phyloP scores from a whole-genome alignment of 2,329 filamentous ascomycete species.

The Paecilomyces niveus region DNA sequence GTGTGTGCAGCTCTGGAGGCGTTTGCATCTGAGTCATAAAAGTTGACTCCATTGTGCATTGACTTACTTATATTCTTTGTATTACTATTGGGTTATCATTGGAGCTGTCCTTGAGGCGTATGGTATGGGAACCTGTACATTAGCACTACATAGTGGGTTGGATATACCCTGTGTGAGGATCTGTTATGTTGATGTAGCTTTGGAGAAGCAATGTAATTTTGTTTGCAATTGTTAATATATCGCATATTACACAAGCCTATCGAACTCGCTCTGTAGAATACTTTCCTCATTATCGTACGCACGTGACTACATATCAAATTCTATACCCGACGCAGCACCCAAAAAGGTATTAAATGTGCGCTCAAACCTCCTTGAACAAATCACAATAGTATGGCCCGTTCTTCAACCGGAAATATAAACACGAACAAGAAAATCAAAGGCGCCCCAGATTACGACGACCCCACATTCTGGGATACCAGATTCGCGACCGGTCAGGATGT shows the following conservation, averaged over 20 bases:
- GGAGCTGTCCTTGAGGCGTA: not conserved
- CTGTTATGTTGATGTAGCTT: not conserved
- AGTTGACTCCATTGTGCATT: not conserved
- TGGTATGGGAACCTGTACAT: not conserved
- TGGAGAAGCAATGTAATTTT: not conserved
- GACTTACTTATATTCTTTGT: not conserved
- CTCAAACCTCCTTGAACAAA: no score
- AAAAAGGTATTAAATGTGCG: no score
- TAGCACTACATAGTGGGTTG: not conserved
- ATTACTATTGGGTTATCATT: not conserved
- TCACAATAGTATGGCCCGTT: not conserved
- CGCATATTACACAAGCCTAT: not conserved
- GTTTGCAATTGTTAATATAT: not conserved
- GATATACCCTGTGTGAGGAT: not conserved
- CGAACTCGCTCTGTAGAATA: not conserved
- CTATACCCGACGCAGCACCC: not conserved
- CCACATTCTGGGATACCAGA: conserved; percentile 25
- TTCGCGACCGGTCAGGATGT: conserved; percentile 30
- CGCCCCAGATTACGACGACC: conserved; percentile 27
- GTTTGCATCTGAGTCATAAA: conserved; percentile 11
- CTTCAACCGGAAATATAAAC: not conserved
- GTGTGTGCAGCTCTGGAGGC: conserved; percentile 32
- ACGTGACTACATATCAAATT: not conserved
- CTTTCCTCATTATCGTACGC: not conserved
- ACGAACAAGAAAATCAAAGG: conserved; percentile 15